Conservation (phyloP, 495 filamentous ascomycete genomes). For the Tuber indicum region DNA sequence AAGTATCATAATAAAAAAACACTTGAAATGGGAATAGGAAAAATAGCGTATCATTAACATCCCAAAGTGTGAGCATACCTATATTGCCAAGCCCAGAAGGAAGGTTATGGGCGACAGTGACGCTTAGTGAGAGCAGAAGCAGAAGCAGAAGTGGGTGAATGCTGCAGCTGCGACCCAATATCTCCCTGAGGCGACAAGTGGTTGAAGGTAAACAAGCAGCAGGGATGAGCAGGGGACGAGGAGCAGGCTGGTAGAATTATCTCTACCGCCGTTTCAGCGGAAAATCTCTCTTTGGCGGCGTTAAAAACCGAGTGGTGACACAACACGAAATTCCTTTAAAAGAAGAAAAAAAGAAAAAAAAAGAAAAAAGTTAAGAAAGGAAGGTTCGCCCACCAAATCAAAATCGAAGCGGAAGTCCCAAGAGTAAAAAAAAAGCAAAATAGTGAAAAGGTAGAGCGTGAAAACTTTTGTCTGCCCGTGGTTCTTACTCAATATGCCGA, state of each 20-base stretch:
- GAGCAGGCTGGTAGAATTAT: conserved; percentile 4
- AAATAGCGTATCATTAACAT: background rate
- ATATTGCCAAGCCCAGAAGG: background rate
- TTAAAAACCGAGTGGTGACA: background rate
- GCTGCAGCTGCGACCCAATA: conserved; percentile 16
- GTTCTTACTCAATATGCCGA: background rate
- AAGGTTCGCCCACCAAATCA: background rate
- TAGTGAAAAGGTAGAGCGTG: background rate
- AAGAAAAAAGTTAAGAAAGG: background rate
- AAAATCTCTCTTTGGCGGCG: background rate
- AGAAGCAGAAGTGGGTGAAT: conserved; percentile 7
- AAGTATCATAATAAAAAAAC: background rate
- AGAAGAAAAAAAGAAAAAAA: background rate
- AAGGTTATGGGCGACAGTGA: background rate
- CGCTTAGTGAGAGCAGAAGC: background rate
- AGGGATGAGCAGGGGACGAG: conserved; percentile 14
- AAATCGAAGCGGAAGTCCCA: background rate
- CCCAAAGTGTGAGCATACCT: background rate
- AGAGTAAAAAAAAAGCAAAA: background rate
- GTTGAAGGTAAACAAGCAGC: conserved; percentile 13
- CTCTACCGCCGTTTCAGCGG: background rate
- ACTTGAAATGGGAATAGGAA: background rate
- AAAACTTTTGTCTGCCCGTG: background rate
- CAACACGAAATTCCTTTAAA: background rate
- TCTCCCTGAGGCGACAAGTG: conserved; percentile 14